phyloP scores from a whole-genome alignment of 148 eudicot genomes.

The Simmondsia chinensis region DNA sequence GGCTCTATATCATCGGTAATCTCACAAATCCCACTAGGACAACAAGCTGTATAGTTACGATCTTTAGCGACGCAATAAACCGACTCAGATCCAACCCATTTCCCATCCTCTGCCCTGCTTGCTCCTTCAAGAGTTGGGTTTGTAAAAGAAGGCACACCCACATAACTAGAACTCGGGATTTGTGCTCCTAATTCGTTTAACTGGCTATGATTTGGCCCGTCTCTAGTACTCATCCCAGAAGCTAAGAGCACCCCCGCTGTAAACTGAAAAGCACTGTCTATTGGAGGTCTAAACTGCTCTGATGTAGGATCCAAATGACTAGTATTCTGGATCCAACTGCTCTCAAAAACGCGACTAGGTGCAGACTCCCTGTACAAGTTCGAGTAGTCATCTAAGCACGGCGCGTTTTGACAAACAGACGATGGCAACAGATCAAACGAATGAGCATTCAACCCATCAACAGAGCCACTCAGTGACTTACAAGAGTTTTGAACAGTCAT shows the following conservation, averaged over 20 bases:
- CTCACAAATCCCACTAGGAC: neutral
- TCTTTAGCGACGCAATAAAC: neutral
- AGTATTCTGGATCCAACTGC: neutral
- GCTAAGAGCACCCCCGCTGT: too few relatives aligned
- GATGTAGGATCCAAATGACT: neutral
- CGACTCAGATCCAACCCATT: neutral
- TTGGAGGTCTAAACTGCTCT: too few relatives aligned
- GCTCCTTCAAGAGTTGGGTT: too few relatives aligned
- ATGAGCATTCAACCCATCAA: conserved; percentile 12
- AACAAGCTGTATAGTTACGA: neutral
- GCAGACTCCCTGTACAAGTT: too few relatives aligned
- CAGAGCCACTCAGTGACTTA: conserved; percentile 14
- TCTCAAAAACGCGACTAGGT: too few relatives aligned
- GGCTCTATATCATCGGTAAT: neutral
- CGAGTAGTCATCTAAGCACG: conserved; percentile 16
- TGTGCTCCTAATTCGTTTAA: too few relatives aligned
- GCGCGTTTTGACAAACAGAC: conserved; percentile 4
- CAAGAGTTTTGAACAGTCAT: conserved; percentile 27
- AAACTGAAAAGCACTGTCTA: too few relatives aligned
- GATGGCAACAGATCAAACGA: neutral
- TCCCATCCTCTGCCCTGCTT: too few relatives aligned
- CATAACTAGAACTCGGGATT: too few relatives aligned
- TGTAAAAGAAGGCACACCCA: too few relatives aligned
- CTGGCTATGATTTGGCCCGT: too few relatives aligned
- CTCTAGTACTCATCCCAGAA: too few relatives aligned